Evolutionary conservation across 2,329 filamentous ascomycete species (phyloP).

Genomic region (Colletotrichum musicola): DNA sequence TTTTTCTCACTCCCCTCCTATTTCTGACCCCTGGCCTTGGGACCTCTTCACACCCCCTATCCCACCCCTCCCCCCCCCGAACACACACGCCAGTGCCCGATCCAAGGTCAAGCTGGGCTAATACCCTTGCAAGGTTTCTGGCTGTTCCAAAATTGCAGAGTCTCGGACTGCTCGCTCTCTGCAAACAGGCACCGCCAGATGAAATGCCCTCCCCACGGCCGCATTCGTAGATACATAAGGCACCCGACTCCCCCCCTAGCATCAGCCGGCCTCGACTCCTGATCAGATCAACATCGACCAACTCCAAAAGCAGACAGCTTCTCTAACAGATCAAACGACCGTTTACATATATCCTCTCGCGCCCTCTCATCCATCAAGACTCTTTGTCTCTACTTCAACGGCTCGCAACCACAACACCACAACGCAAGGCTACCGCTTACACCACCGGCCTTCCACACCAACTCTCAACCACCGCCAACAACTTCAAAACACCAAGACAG

Average conservation of each 20-base stretch:
- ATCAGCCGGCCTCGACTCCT: not conserved
- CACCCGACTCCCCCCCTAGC: constrained; percentile 35
- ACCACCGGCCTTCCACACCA: constrained; percentile 11
- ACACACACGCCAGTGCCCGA: constrained; percentile 35
- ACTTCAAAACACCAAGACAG: constrained; percentile 35
- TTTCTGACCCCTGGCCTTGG: constrained; percentile 12
- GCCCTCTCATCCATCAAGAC: constrained; percentile 20
- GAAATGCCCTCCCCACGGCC: constrained; percentile 30
- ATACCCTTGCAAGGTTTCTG: constrained; percentile 38
- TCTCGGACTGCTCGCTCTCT: constrained; percentile 37
- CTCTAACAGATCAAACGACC: constrained; percentile 12
- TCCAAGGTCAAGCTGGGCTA: constrained; percentile 39
- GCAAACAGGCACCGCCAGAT: constrained; percentile 38
- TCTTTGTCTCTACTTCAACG: constrained; percentile 29
- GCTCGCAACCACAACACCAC: constrained; percentile 11
- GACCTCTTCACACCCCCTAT: not conserved
- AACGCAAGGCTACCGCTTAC: constrained; percentile 15
- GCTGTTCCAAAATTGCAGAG: constrained; percentile 39
- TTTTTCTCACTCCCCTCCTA: constrained; percentile 3
- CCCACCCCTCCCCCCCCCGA: constrained; percentile 5
- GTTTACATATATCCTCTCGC: constrained; percentile 24
- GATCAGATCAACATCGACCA: constrained; percentile 29
- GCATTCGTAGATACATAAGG: constrained; percentile 41
- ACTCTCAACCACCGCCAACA: constrained; percentile 35
- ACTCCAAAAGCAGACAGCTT: constrained; percentile 23